These are phyloP conservation scores for Lavandula angustifolia DNA, from an alignment of 257 asterid species.

Conservation along the genomic window DNA sequence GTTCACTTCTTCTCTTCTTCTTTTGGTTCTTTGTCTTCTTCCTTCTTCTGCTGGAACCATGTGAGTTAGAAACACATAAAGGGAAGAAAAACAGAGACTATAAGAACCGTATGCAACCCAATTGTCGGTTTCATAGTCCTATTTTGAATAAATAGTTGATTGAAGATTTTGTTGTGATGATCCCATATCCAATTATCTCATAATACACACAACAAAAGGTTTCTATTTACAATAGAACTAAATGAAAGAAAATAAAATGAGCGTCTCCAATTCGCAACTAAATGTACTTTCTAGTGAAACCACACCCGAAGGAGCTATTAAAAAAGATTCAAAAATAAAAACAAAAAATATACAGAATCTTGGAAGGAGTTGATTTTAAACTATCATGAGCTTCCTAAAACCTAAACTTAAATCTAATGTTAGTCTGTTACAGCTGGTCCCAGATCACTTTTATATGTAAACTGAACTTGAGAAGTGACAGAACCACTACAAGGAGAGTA, in stretches of 20 bases:
- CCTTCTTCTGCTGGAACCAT: slow-evolving; percentile 44
- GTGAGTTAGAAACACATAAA: neutral
- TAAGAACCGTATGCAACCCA: neutral
- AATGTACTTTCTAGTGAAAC: neutral
- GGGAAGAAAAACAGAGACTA: neutral
- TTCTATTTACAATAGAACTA: neutral
- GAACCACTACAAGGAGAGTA: neutral
- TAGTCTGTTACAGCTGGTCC: neutral
- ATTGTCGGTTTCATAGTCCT: neutral
- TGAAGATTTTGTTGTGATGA: neutral
- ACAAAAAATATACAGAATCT: neutral
- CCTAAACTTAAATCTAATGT: slow-evolving; percentile 13
- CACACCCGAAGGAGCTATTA: neutral
- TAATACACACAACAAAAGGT: neutral
- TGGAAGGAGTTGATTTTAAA: slow-evolving; percentile 2
- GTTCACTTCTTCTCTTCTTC: slow-evolving; percentile 72
- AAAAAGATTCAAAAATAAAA: neutral
- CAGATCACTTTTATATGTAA: neutral
- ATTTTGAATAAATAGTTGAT: no score
- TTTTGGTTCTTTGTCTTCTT: slow-evolving; percentile 64
- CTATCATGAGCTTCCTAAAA: neutral
- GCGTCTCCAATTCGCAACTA: neutral
- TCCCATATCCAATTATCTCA: neutral
- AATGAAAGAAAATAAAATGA: neutral
- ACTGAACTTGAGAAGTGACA: slow-evolving; percentile 8